Base-by-base conservation (phyloP, 2,329 filamentous ascomycete species). In the Xylariales sp. region DNA sequence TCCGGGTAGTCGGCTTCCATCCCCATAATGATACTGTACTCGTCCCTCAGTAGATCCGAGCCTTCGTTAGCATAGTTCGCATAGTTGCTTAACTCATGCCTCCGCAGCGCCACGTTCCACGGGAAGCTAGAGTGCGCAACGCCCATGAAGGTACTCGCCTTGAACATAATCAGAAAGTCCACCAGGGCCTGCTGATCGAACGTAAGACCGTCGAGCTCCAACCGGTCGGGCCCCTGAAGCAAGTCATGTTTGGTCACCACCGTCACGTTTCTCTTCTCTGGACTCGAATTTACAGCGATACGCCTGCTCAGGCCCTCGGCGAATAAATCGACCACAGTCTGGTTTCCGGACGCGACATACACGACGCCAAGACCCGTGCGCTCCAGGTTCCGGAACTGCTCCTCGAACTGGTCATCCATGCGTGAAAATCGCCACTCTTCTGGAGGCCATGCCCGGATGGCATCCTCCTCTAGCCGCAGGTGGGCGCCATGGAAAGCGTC, bases 121-220 rank as follows among this genome's bases (percentile, higher is more conserved):
- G 58, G 54, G 31, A 60, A 61, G 32, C 58, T 61, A 1, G 57
- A 59, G 40, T 55, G 52, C 9, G 57, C 57, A 2, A 61, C 58
- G 11, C 59, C 59, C 57, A 61, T 60, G 24, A 62, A 62, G 0
- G 50, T 49, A 40, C 55, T 60, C 28, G 57, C 51, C 44, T 53
- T 56, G 46, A 60, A 59, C 47, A 62, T 52, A 33, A 61, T 49
- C 29, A 59, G 24, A 14, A 61, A 61, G 45, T 62, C 59, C 4
- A 61, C 51, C 36, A 61, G 48, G 3, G 51, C 59, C 44, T 59
- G 59, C 49, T 62, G 58, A 35, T 61, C 59, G 28, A 60, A 62
- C 1, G 56, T 57, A 10, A 62, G 38, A 15, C 34, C 31, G 3
- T 55, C 43, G 3, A 61, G 48, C 18, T 31, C 40, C 29, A 31